Percentiles rank a stretch among this genome's conserved stretches.
These are phyloP conservation scores for Cucurbita ficifolia DNA, from an alignment of 306 rosid species.

Conservation along the genomic window DNA sequence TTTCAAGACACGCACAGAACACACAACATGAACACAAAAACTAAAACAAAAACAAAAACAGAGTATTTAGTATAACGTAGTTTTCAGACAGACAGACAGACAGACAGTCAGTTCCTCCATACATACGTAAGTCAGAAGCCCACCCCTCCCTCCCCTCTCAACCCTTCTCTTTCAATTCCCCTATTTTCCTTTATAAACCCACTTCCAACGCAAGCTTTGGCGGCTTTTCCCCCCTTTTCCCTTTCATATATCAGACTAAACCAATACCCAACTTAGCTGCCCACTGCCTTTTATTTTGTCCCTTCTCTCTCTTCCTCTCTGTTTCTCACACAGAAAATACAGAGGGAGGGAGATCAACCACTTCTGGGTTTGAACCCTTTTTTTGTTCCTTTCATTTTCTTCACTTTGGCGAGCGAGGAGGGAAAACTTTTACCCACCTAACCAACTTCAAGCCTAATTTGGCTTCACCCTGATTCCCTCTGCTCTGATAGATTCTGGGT, in stretches of 20 bases:
- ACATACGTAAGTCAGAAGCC: background rate
- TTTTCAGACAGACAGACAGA: background rate
- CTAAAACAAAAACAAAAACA: background rate
- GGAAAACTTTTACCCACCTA: background rate
- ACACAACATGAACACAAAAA: background rate
- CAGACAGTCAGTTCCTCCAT: background rate
- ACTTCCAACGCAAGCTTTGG: background rate
- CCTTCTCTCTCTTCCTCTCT: slow-evolving; percentile 14
- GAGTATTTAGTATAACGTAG: background rate
- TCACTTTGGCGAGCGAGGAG: background rate
- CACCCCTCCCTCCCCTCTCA: background rate
- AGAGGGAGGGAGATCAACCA: background rate
- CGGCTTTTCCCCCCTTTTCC: background rate
- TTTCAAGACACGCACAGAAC: background rate
- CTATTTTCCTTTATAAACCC: background rate
- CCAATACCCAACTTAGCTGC: slow-evolving; percentile 46
- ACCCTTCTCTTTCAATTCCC: background rate
- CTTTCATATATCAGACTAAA: background rate
- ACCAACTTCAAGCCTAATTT: background rate
- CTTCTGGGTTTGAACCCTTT: no score
- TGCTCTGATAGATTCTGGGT: background rate
- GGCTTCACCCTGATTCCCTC: background rate
- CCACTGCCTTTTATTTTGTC: slow-evolving; percentile 50
- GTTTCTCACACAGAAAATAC: background rate
- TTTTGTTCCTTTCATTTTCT: slow-evolving; percentile 10